Evolutionary conservation across 495 filamentous ascomycete genomes (phyloP).

Genomic region (Penicillium coprophilum): DNA sequence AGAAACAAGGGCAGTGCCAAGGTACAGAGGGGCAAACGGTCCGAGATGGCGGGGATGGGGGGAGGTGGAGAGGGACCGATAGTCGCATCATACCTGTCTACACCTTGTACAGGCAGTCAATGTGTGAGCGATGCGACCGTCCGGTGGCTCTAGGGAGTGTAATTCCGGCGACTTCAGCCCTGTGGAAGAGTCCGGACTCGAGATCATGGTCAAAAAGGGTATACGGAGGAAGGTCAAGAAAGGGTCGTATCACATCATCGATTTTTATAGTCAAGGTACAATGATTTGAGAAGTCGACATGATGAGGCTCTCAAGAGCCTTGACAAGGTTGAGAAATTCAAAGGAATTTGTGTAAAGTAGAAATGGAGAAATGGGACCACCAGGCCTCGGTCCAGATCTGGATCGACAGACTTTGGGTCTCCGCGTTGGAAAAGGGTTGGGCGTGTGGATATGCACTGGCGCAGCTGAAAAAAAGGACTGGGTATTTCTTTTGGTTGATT

Average conservation of each 20-base stretch:
- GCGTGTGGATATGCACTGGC: no score
- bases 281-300: conserved; percentile 25
- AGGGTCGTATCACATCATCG: conserved; percentile 21
- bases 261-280: conserved; percentile 14
- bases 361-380: not conserved
- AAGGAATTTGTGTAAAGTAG: not conserved
- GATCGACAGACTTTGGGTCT: conserved; percentile 24
- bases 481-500: no score
- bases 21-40: not conserved
- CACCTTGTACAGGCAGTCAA: conserved; percentile 85
- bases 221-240: conserved; percentile 5
- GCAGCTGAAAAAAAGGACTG: no score
- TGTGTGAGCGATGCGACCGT: conserved; percentile 69
- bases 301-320: conserved; percentile 8
- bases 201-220: conserved; percentile 20
- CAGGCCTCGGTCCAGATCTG: conserved; percentile 30
- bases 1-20: not conserved
- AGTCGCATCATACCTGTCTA: conserved; percentile 65
- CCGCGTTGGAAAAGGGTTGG: no score
- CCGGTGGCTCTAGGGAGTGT: conserved; percentile 31
- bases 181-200: conserved; percentile 16
- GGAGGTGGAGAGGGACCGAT: not conserved
- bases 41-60: conserved; percentile 4
- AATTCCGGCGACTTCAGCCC: conserved; percentile 29
- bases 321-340: conserved; percentile 7